Evolutionary conservation across 495 filamentous ascomycete genomes (phyloP).

Genomic region (Hypoxylon cercidicola): DNA sequence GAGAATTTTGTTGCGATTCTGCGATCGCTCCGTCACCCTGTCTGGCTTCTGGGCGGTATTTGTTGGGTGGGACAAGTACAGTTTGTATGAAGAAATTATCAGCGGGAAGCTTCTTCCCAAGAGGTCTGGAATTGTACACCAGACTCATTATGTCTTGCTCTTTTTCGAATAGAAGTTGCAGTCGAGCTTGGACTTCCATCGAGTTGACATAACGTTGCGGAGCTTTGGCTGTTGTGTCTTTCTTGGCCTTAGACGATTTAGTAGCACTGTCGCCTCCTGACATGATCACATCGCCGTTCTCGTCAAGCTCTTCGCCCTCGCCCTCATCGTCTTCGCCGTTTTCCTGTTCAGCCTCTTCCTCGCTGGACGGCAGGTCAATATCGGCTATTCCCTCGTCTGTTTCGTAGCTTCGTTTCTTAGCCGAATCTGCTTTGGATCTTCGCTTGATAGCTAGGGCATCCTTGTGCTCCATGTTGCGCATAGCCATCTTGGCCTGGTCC

Average conservation of each 20-base stretch:
- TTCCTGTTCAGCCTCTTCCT: constrained; percentile 58
- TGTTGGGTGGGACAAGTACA: constrained; percentile 89
- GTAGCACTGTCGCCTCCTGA: constrained; percentile 42
- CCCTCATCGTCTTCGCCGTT: constrained; percentile 58
- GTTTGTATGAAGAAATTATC: constrained; percentile 94
- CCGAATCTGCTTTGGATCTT: constrained; percentile 30
- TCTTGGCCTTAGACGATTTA: constrained; percentile 41
- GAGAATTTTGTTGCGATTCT: constrained; percentile 84
- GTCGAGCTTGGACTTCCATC: constrained; percentile 76
- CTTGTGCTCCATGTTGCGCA: constrained; percentile 71
- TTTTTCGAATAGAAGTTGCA: constrained; percentile 84
- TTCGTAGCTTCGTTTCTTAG: constrained; percentile 51
- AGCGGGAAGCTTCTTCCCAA: constrained; percentile 66
- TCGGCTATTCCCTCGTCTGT: constrained; percentile 79
- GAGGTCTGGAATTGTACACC: constrained; percentile 80
- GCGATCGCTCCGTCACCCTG: constrained; percentile 80
- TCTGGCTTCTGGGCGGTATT: constrained; percentile 87
- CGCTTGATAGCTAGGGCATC: constrained; percentile 64
- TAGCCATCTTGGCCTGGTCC: constrained; percentile 75
- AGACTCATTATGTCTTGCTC: constrained; percentile 83
- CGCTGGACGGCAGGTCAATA: constrained; percentile 61
- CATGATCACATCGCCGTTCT: constrained; percentile 64
- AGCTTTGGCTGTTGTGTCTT: constrained; percentile 46
- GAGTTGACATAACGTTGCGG: constrained; percentile 76
- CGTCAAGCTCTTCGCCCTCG: constrained; percentile 61